These are phyloP conservation scores for Prunus yedoensis DNA, from an alignment of 331 rosid genomes.

Conservation along the genomic window DNA sequence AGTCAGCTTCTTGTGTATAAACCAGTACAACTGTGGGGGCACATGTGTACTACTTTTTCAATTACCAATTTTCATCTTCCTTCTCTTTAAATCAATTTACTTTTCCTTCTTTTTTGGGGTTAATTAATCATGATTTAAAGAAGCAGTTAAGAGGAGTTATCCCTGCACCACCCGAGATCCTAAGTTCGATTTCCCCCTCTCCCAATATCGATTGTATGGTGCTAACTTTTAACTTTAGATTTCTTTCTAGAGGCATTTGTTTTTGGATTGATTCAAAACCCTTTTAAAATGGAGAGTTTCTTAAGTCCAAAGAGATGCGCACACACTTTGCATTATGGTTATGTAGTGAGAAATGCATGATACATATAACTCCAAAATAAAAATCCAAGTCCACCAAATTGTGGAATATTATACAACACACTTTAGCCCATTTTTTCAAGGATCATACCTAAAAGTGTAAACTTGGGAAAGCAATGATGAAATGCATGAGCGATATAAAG, in stretches of 20 bases:
- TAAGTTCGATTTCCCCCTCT: no score
- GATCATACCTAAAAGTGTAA: no score
- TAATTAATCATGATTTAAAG: no score
- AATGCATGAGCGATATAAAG: no score
- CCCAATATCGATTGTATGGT: not conserved
- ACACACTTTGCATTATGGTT: not conserved
- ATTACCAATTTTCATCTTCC: not conserved
- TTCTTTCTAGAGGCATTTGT: not conserved
- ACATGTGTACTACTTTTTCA: not conserved
- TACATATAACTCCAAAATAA: no score
- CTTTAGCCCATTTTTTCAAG: not conserved
- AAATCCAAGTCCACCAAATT: not conserved
- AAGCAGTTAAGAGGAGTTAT: no score
- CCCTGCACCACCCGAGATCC: no score
- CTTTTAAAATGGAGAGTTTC: not conserved
- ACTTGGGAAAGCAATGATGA: no score
- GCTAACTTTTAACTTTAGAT: not conserved
- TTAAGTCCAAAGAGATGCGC: not conserved
- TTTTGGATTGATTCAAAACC: not conserved
- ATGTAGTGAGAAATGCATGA: not conserved
- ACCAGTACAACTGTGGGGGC: not conserved
- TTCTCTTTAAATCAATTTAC: not conserved
- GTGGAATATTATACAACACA: not conserved
- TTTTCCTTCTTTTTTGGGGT: no score
- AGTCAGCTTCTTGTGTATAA: not conserved